These are phyloP conservation scores for Candida hispaniensis DNA, from an alignment of 805 yeast species.

Conservation along the genomic window DNA sequence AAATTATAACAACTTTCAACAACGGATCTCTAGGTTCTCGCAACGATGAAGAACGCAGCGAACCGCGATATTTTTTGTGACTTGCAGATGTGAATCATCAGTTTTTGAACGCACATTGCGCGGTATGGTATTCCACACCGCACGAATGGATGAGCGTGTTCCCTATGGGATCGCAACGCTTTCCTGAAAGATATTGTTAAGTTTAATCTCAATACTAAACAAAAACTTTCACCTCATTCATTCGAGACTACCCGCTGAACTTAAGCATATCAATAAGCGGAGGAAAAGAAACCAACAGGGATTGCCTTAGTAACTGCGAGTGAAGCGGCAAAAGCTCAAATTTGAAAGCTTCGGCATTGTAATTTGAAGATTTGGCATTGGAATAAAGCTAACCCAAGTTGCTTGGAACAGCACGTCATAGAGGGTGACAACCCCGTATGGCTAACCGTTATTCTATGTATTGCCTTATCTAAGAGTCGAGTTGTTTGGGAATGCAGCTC, in stretches of 20 bases:
- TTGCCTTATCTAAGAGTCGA: slow-evolving; percentile 31
- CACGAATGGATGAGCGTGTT: slow-evolving; percentile 34
- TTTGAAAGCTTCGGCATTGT: slow-evolving; percentile 28
- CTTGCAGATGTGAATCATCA: slow-evolving; percentile 36
- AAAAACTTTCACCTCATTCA: slow-evolving; percentile 33
- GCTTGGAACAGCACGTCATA: slow-evolving; percentile 35
- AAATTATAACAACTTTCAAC: slow-evolving; percentile 33
- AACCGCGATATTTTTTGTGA: slow-evolving; percentile 36
- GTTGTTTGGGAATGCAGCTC: slow-evolving; percentile 33
- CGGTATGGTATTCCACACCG: slow-evolving; percentile 35
- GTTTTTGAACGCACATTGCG: slow-evolving; percentile 40
- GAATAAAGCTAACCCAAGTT: slow-evolving; percentile 22
- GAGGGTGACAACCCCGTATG: slow-evolving; percentile 37
- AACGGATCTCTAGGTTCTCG: slow-evolving; percentile 38
- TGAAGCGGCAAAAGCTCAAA: slow-evolving; percentile 34
- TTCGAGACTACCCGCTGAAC: slow-evolving; percentile 36
- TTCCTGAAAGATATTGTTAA: slow-evolving; percentile 28
- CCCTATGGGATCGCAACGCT: slow-evolving; percentile 26
- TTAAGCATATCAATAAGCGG: slow-evolving; percentile 39
- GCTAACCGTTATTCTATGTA: slow-evolving; percentile 29
- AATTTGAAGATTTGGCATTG: slow-evolving; percentile 4
- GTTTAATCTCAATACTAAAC: background rate
- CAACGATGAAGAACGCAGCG: slow-evolving; percentile 40
- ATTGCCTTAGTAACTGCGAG: slow-evolving; percentile 38
- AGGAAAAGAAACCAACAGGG: slow-evolving; percentile 39